Percentiles rank a stretch among this genome's conserved stretches.
Conservation (phyloP, 1,284 basidiomycete genomes). For the Paramarasmius palmivorus region DNA sequence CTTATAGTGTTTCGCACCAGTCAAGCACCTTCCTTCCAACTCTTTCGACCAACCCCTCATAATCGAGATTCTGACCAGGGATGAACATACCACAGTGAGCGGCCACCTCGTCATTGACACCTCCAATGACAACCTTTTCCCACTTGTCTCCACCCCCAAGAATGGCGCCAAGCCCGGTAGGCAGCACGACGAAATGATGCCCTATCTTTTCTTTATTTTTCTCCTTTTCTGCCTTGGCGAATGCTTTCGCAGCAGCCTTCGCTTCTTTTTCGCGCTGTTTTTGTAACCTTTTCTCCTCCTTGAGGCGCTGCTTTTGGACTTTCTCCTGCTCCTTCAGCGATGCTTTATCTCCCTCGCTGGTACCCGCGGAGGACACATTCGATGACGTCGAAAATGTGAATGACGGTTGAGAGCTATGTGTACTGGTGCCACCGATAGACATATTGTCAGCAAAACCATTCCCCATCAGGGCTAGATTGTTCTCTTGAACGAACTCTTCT, state of each 20-base stretch:
- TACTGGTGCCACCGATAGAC: conserved; percentile 27
- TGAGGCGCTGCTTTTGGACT: background rate
- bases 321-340: conserved; percentile 5
- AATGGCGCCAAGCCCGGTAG: conserved; percentile 38
- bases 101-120: conserved; percentile 52
- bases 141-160: conserved; percentile 47
- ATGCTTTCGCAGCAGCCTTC: conserved; percentile 17
- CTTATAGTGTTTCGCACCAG: conserved; percentile 36
- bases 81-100: conserved; percentile 60
- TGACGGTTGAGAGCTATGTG: background rate
- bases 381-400: background rate
- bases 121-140: conserved; percentile 48
- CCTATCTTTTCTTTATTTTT: conserved; percentile 28
- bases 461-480: conserved; percentile 17
- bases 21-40: conserved; percentile 42
- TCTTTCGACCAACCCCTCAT: conserved; percentile 45
- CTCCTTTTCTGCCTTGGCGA: conserved; percentile 21
- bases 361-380: background rate
- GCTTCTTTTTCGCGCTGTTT: conserved; percentile 10
- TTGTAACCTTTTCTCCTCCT: conserved; percentile 14
- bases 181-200: conserved; percentile 53
- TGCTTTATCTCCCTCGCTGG: conserved; percentile 25
- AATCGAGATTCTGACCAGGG: conserved; percentile 46
- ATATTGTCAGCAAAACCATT: conserved; percentile 34
- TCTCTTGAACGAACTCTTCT: conserved; percentile 1